Base-by-base conservation (phyloP, 2,329 filamentous ascomycete genomes). In the Spiromastix sp. region DNA sequence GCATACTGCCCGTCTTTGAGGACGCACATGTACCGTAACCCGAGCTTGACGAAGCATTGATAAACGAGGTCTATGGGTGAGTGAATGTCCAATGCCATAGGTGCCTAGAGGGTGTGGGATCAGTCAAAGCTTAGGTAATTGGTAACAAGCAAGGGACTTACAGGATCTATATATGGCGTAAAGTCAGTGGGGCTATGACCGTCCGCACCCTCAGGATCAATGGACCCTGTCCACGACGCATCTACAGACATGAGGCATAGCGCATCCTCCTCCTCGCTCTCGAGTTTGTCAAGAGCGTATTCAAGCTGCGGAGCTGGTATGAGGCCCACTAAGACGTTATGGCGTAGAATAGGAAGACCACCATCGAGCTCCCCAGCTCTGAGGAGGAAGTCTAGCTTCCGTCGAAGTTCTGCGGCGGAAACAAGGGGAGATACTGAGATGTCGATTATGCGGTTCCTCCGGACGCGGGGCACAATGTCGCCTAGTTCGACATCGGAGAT, bases 31-130 rank as follows among this genome's bases (percentile, higher is more conserved):
- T 94, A 96, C 42, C 91, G 71, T 45, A 98, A 61, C 2, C 91
- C 91, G 6, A 98, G 68, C 61, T 98, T 98, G 33, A 85, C 83
- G 56, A 96, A 98, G 51, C 86, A 89, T 55, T 98, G 91, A 50
- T 94, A 95, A 3, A 95, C 91, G 25, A 98, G 64, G 54, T 96
- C 87, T 74, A 96, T 87, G 0, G 91, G 85, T 0, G 82, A 91
- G 46, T 79, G 76, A 19, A 93, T 82, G 51, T 98, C 91, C 16
- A 98, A 67, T 9, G 87, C 74, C 10, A 98, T 74, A 0, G 91
- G 91, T 2, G 89, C 82, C 75, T 79, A 29, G 10, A 13, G n/a
- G n/a, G n/a, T n/a, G n/a, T n/a, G n/a, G n/a, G n/a, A n/a, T n/a
- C n/a, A n/a, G n/a, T n/a, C n/a, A n/a, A n/a, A n/a, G n/a, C n/a